Conservation (phyloP, 345 rosid species). For the Lagerstroemia speciosa region DNA sequence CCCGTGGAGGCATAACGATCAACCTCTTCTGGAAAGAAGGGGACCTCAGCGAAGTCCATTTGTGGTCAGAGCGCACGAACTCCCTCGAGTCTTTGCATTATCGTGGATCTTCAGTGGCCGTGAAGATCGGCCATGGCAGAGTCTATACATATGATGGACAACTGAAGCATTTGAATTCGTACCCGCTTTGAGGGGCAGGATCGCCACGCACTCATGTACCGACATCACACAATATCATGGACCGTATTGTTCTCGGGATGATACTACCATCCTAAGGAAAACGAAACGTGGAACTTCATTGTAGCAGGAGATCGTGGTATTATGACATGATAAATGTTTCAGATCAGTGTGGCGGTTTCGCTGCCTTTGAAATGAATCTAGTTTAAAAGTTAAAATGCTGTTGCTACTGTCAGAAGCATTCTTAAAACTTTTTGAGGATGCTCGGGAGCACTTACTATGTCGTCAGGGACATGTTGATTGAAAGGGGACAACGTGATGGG, state of each 20-base stretch:
- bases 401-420: no score
- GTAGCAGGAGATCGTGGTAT: no score
- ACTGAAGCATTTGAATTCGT: slow-evolving; percentile 38
- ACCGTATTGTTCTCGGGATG: neutral
- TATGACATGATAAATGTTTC: no score
- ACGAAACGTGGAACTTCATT: no score
- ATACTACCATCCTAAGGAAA: neutral
- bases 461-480: no score
- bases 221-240: neutral
- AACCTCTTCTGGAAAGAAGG: slow-evolving; percentile 66
- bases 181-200: neutral
- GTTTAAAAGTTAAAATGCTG: no score
- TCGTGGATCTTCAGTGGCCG: slow-evolving; percentile 31
- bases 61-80: slow-evolving; percentile 34
- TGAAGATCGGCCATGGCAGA: slow-evolving; percentile 33
- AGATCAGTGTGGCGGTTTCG: no score
- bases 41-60: slow-evolving; percentile 54
- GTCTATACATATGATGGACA: slow-evolving; percentile 42
- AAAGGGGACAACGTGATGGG: no score
- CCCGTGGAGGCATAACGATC: slow-evolving; percentile 65
- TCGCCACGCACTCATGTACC: neutral
- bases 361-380: no score
- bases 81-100: slow-evolving; percentile 39
- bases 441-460: no score
- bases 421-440: no score